Conservation (phyloP, 257 asterid genomes). For the Plantago major region DNA sequence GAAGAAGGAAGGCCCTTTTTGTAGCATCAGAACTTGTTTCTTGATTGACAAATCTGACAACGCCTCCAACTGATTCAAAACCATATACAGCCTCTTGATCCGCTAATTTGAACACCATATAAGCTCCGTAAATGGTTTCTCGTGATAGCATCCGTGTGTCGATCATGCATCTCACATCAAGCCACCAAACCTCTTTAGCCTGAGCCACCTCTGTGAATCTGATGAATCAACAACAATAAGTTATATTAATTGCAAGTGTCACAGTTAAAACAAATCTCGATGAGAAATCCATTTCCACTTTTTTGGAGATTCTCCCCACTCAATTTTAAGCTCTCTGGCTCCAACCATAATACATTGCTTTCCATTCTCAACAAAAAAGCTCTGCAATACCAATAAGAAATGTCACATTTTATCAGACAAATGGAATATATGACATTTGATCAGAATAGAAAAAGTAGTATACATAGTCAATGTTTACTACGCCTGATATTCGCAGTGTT, state of each 20-base stretch:
- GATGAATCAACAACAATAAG: neutral
- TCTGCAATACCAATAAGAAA: too few relatives aligned
- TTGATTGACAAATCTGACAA: neutral
- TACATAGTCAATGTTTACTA: too few relatives aligned
- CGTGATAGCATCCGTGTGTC: slow-evolving; percentile 30
- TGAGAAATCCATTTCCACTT: slow-evolving; percentile 3
- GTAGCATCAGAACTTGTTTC: neutral
- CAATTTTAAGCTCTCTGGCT: neutral
- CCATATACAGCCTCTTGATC: neutral
- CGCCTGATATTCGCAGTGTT: too few relatives aligned
- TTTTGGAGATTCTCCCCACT: neutral
- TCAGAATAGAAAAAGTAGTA: too few relatives aligned
- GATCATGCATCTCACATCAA: slow-evolving; percentile 48
- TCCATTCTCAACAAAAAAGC: neutral
- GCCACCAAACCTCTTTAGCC: slow-evolving; percentile 48
- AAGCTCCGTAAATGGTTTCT: slow-evolving; percentile 43
- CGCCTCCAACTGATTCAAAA: neutral
- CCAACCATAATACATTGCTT: slow-evolving; percentile 3
- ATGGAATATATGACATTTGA: too few relatives aligned
- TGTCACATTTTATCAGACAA: too few relatives aligned
- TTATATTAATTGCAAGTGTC: neutral
- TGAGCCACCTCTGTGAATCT: slow-evolving; percentile 71
- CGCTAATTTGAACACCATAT: slow-evolving; percentile 30
- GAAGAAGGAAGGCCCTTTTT: neutral
- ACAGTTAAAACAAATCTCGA: neutral